Base-by-base conservation (phyloP, 2,329 filamentous ascomycete genomes). In the Calonectria crousiana region DNA sequence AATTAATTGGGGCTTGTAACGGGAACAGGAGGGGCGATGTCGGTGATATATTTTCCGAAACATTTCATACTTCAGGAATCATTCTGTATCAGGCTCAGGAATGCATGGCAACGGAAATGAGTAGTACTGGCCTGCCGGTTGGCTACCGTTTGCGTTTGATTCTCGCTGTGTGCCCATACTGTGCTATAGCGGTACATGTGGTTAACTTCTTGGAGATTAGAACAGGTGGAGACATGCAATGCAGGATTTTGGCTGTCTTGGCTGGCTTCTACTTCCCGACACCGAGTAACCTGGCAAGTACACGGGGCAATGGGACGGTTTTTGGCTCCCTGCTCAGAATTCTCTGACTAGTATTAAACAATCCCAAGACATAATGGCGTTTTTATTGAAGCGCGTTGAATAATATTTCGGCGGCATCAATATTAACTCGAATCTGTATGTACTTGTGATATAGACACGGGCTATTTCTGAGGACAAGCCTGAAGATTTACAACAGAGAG, bases 171-270 rank as follows among this genome's bases (percentile, higher is more conserved):
- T 60, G 56, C n/a, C 13, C 56, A 16, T 60, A 60, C 56, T 60
- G 56, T 60, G 34, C 56, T 41, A 20, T 28, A 36, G n/a, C 32
- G 6, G 52, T 36, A 58, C 32, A 60, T 23, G 56, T 26, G 53
- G n/a, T 41, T 62, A 62, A 62, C 56, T 23, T 9, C 34, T 62
- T 32, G 26, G 32, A 44, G 32, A 13, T 16, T 26, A 16, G 51
- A 34, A 49, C 44, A 68, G 30, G 66, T 68, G 66, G 51, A 68
- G n/a, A 58, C 16, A 18, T 56, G 65, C 65, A 67, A 47, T 52
- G 47, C 30, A 13, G 41, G 56, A 34, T 64, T 36, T 20, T 60
- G 3, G 26, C 20, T 60, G 56, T 38, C 34, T 62, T 70, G 56
- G 49, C 65, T 32, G 49, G 6, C 41, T 28, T 14, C 32, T 51